phyloP scores from a whole-genome alignment of 352 stramenopile genomes.

The Globisporangium megalacanthum region DNA sequence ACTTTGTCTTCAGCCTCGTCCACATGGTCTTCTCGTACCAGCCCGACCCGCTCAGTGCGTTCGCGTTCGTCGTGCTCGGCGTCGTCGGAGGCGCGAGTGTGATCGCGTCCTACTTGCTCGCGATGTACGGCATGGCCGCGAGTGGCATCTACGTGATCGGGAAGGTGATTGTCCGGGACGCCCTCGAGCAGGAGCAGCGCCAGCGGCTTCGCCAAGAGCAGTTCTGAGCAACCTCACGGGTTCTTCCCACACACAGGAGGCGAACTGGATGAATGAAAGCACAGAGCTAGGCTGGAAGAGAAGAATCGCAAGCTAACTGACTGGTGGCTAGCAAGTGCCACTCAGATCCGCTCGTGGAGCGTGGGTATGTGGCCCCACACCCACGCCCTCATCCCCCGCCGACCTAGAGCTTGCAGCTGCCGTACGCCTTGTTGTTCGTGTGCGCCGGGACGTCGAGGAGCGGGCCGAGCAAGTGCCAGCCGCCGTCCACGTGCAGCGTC shows the following conservation, averaged over 20 bases:
- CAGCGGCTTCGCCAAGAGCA: slow-evolving; percentile 42
- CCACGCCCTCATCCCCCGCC: neutral
- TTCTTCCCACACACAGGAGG: too few species aligned
- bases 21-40: slow-evolving; percentile 84
- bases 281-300: too few species aligned
- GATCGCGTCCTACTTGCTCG: slow-evolving; percentile 82
- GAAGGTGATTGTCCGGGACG: slow-evolving; percentile 69
- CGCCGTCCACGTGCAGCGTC: slow-evolving; percentile 79
- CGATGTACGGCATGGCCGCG: slow-evolving; percentile 82
- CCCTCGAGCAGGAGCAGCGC: slow-evolving; percentile 66
- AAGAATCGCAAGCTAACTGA: too few species aligned
- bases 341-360: neutral
- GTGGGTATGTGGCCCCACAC: neutral
- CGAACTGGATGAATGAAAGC: too few species aligned
- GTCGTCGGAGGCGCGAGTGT: slow-evolving; percentile 72
- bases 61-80: slow-evolving; percentile 66
- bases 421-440: slow-evolving; percentile 68
- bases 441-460: slow-evolving; percentile 66
- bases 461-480: slow-evolving; percentile 36
- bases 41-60: slow-evolving; percentile 66
- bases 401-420: slow-evolving; percentile 40
- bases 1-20: slow-evolving; percentile 81
- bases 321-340: too few species aligned
- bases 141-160: slow-evolving; percentile 75
- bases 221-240: slow-evolving; percentile 1